Percentiles rank a stretch among this genome's conserved stretches.
phyloP scores from a whole-genome alignment of 2,329 filamentous ascomycete genomes.

The Monascus ruber region DNA sequence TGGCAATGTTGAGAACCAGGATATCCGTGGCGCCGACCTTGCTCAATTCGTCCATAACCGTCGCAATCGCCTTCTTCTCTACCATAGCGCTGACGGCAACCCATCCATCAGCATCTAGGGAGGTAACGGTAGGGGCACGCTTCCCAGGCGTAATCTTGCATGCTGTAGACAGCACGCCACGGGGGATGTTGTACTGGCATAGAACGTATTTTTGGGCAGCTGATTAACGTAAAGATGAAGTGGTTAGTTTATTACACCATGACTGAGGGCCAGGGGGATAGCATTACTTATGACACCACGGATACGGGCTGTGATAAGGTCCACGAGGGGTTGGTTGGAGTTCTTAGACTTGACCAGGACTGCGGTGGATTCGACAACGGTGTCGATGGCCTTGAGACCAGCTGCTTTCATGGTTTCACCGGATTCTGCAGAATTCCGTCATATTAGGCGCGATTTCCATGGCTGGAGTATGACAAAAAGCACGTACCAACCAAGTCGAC shows the following conservation, averaged over 20 bases:
- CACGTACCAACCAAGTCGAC: constrained; percentile 86
- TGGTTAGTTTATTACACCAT: not conserved
- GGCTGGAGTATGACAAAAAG: not conserved
- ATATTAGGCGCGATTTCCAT: constrained; percentile 2
- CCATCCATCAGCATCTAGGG: constrained; percentile 80
- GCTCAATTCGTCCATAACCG: constrained; percentile 74
- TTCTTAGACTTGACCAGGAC: constrained; percentile 85
- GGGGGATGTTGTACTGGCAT: constrained; percentile 90
- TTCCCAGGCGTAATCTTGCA: constrained; percentile 81
- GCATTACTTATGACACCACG: constrained; percentile 72
- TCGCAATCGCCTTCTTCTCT: constrained; percentile 71
- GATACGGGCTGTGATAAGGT: constrained; percentile 77
- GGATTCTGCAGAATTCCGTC: constrained; percentile 52
- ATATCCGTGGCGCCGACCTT: constrained; percentile 73
- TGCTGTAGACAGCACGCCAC: constrained; percentile 54
- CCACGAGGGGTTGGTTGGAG: constrained; percentile 69
- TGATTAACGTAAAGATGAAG: constrained; percentile 13
- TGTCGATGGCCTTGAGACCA: constrained; percentile 86
- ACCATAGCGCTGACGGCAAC: constrained; percentile 94
- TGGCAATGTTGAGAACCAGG: constrained; percentile 73
- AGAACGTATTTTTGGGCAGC: constrained; percentile 85
- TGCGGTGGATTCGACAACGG: constrained; percentile 76
- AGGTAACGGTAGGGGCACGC: constrained; percentile 82
- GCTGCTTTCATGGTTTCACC: constrained; percentile 97
- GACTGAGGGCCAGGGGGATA: not conserved